A percentile compares a stretch with the other conserved stretches of the same genome.
These are phyloP conservation scores for Aspergillus alliaceus DNA, from an alignment of 2,329 filamentous ascomycete species.

Conservation along the genomic window DNA sequence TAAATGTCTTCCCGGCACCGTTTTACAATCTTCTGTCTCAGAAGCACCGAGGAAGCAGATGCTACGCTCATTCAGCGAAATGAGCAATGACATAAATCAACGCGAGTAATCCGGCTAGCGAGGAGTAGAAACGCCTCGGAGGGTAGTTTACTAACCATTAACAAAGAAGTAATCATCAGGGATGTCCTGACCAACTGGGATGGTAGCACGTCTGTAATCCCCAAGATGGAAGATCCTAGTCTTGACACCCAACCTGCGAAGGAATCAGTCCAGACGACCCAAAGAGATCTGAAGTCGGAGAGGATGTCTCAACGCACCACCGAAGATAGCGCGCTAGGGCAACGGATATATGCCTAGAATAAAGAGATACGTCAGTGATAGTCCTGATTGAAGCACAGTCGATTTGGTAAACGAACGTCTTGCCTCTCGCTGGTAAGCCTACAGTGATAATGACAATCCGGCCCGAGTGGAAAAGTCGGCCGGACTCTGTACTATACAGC, in stretches of 20 bases:
- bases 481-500: conserved; percentile 97
- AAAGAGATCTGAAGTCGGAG: background rate
- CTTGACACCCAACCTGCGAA: conserved; percentile 82
- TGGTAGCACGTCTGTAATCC: conserved; percentile 89
- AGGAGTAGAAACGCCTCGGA: background rate
- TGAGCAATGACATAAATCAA: background rate
- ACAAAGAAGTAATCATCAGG: conserved; percentile 98
- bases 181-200: conserved; percentile 78
- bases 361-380: conserved; percentile 4
- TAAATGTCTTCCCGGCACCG: conserved; percentile 98
- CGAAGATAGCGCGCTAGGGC: conserved; percentile 91
- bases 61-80: conserved; percentile 43
- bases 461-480: conserved; percentile 92
- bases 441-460: conserved; percentile 97
- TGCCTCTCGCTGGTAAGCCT: conserved; percentile 88
- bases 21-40: conserved; percentile 95
- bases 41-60: conserved; percentile 84
- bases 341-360: conserved; percentile 80
- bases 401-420: conserved; percentile 65
- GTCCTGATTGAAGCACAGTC: background rate
- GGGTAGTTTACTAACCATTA: conserved; percentile 55
- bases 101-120: background rate
- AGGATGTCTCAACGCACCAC: conserved; percentile 57
- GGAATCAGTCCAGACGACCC: conserved; percentile 9
- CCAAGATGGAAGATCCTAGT: conserved; percentile 96